Base-by-base conservation (phyloP, 768 basidiomycete genomes). In the Amanita brunnescens region DNA sequence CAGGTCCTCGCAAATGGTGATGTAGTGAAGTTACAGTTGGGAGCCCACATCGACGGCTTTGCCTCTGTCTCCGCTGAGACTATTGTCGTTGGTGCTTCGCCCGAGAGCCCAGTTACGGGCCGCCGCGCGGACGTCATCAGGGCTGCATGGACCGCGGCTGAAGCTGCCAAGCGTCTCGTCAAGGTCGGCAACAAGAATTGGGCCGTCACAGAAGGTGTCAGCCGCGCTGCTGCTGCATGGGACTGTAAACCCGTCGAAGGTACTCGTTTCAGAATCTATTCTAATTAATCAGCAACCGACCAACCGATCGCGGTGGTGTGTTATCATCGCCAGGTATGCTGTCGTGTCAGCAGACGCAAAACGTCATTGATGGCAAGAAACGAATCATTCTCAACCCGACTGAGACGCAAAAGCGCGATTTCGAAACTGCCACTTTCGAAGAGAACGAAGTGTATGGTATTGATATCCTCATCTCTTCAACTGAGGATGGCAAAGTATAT, bases 11-110 rank as follows among this genome's bases (percentile, higher is more conserved):
- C 79, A 23, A 87, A 91, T 56, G 82, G 83, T 54, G 96, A 99
- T 65, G 83, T 99, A 52, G 95, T 98, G 58, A 98, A 97, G 72
- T 71, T 99, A 56, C 91, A 94, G 67, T 76, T 98, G 54, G 96
- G 96, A 41, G 93, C 94, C 16, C 96, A 99, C 63, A 92, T 99
- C 68, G 95, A 98, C 65, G 96, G 96, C 51, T 97, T 89, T 68
- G 93, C 94, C 16, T 83, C 91, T 49, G 83, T 96, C 66, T 82
- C 81, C 63, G 96, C 91, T 30, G 96, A 99, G 69, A 97, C 95
- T 47, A 68, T 98, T 61, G 81, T 96, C 54, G 80, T 97, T 29
- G 90, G 92, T 35, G 85, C 91, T 33, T 82, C 81, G 49, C 69
- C 76, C 20, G 71, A 79, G 50, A 73, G 76, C 52, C 91, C 91